Evolutionary conservation across 495 filamentous ascomycete genomes (phyloP), one percentile per base, ranked within the genome.

Genomic region (Annulohypoxylon bovei): DNA sequence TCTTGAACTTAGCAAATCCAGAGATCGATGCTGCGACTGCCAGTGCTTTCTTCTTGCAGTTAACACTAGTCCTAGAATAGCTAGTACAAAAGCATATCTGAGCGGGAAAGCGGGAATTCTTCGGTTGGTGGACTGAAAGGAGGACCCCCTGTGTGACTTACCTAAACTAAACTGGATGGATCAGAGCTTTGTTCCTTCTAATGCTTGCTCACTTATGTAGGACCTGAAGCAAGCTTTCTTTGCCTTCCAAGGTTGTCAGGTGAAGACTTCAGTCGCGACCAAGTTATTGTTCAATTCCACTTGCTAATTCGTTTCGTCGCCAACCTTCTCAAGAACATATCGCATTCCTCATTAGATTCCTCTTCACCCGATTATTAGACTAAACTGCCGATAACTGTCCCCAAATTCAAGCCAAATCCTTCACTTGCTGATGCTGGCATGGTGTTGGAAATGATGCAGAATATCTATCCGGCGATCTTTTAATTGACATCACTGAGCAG

Each of bases 401-500:
- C 40, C 22, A 46, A 7, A n/a, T 57, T 46, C 0, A 4, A 42
- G n/a, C 22, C 37, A 39, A 39, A 22, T 14, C 20, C 14, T 56
- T 40, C 58, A 59, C 57, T 46, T 37, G 47, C 54, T 52, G 6
- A 39, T 47, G 47, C 42, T 62, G 57, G 46, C 62, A 46, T 63
- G 46, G 49, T 47, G 35, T 54, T 20, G 27, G 22, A 40, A 60
- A 63, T 53, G 53, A 62, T 62, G 62, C 62, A 56, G 50, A 47
- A 40, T 70, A 63, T 27, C 54, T 62, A 55, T 42, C 60, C 55
- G 53, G 67, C 58, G 56, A 63, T 62, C 65, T 62, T 55, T 42
- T 66, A 75, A 77, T 74, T 77, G 75, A 77, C 75, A 77, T 77
- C 75, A 75, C 75, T 52, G 68, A 59, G 52, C 71, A 72, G 65